Evolutionary conservation across 352 stramenopile species (phyloP).

Genomic region (Globisporangium parvum): DNA sequence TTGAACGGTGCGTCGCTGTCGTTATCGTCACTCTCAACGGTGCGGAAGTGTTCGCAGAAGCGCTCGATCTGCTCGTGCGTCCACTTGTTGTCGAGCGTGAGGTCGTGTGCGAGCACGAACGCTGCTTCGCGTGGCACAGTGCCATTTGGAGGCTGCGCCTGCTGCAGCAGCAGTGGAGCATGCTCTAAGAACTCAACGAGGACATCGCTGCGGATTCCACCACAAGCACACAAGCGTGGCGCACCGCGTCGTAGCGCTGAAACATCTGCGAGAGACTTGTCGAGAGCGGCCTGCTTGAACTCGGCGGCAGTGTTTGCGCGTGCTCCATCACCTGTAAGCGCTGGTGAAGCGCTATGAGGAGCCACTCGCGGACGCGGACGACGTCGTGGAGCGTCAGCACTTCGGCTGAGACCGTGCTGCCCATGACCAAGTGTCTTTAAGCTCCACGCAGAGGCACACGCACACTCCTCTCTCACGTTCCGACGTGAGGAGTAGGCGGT

Average conservation of each 20-base stretch:
- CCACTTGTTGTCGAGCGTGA: constrained; percentile 28
- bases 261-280: constrained; percentile 16
- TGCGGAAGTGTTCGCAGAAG: constrained; percentile 32
- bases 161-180: not conserved
- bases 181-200: no score
- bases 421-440: no score
- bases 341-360: constrained; percentile 23
- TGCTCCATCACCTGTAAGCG: constrained; percentile 9
- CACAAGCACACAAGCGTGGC: not conserved
- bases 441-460: no score
- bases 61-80: constrained; percentile 21
- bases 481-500: no score
- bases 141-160: constrained; percentile 11
- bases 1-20: constrained; percentile 22
- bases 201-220: no score
- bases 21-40: constrained; percentile 8
- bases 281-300: constrained; percentile 5
- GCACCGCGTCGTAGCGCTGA: constrained; percentile 27
- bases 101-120: constrained; percentile 23
- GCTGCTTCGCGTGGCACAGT: constrained; percentile 21
- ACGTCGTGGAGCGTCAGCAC: constrained; percentile 23
- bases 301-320: constrained; percentile 1
- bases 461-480: no score
- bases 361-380: constrained; percentile 22
- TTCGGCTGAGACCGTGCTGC: constrained; percentile 18